Evolutionary conservation across 2,329 filamentous ascomycete species (phyloP), one percentile per base, ranked within the genome.

Genomic region (Fusarium graminum): DNA sequence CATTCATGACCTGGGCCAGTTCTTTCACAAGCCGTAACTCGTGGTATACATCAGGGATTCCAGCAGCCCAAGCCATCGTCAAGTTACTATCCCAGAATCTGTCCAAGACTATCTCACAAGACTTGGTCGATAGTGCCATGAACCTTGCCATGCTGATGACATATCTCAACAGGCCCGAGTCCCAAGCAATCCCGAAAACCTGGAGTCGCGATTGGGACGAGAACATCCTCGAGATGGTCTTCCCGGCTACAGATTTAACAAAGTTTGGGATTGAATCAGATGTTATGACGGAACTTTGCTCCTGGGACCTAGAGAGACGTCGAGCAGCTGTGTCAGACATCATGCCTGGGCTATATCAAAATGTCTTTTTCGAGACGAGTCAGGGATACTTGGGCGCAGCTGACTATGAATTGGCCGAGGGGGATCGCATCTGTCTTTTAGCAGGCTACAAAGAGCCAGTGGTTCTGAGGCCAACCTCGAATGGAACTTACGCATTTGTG

Each of bases 1-100:
- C 47, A 9, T 61, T 61, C 41, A 61, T 61, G 36, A 38, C 36
- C 7, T 54, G 54, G 14, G 46, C 41, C 9, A 60, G 19, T 30
- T 60, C 55, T 41, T 60, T 60, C 26, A 60, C 40, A 14, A 14
- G 11, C 17, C 29, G 16, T 12, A 40, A 38, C 41, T 34, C 29
- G 8, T 30, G 13, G 9, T 45, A 45, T 25, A 11, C 38, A 28
- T 41, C 34, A 17, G 29, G 40, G 8, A 41, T 45, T n/a, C 25
- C 34, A 25, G 46, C 46, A 38, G 45, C 40, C n/a, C 40, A 60
- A 25, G 40, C 58, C 22, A 22, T 53, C 13, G 26, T 60, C 25
- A 43, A 25, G 7, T 34, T 60, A 11, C 8, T 60, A 14, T 34
- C 16, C 8, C 19, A 45, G 16, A 25, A 46, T 22, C 26, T 26